Evolutionary conservation across 2,329 filamentous ascomycete genomes (phyloP).

Genomic region (Trichophyton benhamiae): DNA sequence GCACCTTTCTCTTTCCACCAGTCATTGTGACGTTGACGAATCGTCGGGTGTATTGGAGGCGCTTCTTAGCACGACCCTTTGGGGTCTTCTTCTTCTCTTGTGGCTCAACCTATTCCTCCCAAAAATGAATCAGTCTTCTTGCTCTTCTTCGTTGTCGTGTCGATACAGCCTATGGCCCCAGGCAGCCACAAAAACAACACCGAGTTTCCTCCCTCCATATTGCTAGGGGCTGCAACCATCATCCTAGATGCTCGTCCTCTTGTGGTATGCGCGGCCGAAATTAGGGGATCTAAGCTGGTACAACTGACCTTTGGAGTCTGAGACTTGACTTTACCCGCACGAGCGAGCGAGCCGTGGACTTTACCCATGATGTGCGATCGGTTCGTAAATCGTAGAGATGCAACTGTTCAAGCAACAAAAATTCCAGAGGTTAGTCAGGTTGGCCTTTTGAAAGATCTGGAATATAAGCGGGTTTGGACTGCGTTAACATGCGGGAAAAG

Average conservation of each 20-base stretch:
- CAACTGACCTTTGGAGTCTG: conserved; percentile 39
- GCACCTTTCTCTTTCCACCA: conserved; percentile 95
- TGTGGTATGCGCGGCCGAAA: background rate
- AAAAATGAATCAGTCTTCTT: background rate
- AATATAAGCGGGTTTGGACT: background rate
- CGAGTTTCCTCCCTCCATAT: background rate
- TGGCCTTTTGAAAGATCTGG: background rate
- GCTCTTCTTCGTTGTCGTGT: background rate
- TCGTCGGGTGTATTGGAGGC: conserved; percentile 87
- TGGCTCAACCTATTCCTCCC: conserved; percentile 54
- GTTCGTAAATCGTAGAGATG: conserved; percentile 9
- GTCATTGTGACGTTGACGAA: conserved; percentile 98
- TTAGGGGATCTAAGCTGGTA: background rate
- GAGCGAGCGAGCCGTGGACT: conserved; percentile 76
- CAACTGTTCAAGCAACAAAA: background rate
- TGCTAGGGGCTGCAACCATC: background rate
- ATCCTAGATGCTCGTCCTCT: background rate
- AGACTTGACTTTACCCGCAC: conserved; percentile 97
- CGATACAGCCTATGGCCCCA: too few species aligned
- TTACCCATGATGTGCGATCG: conserved; percentile 60
- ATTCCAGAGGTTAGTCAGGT: background rate
- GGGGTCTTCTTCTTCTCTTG: conserved; percentile 95
- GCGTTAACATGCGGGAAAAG: background rate
- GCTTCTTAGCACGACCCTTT: conserved; percentile 97
- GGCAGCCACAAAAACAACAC: background rate